A percentile compares a stretch with the other conserved stretches of the same genome.
Conservation (phyloP, 768 basidiomycete species). For the Termitomyces sp. region DNA sequence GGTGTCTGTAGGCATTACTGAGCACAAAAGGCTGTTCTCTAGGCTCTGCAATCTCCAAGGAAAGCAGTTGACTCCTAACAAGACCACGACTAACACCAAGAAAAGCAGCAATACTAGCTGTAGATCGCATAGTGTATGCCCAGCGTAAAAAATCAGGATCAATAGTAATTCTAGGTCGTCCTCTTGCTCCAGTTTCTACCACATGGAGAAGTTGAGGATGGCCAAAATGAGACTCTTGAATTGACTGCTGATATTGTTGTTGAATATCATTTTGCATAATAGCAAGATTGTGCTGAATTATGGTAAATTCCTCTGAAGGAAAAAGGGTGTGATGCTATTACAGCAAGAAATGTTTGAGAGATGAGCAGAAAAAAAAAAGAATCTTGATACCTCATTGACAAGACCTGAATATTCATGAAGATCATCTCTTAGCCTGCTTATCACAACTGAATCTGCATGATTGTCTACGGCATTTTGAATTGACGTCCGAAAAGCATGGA, state of each 20-base stretch:
- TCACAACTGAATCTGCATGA: slow-evolving; percentile 10
- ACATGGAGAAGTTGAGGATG: neutral
- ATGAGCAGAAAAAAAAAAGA: neutral
- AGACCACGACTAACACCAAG: neutral
- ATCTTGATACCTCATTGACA: slow-evolving; percentile 11
- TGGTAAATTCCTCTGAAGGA: slow-evolving; percentile 1
- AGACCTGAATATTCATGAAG: slow-evolving; percentile 11
- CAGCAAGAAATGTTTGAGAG: neutral
- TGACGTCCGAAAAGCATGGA: neutral
- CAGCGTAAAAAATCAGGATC: slow-evolving; percentile 8
- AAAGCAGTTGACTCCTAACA: neutral
- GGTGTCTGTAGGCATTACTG: too few species aligned
- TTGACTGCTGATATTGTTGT: slow-evolving; percentile 7
- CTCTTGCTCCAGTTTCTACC: slow-evolving; percentile 1
- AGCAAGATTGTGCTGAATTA: slow-evolving; percentile 10
- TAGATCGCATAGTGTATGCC: slow-evolving; percentile 8
- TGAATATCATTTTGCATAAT: slow-evolving; percentile 13
- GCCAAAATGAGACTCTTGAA: slow-evolving; percentile 9
- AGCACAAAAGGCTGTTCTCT: too few species aligned
- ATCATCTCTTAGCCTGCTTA: slow-evolving; percentile 13
- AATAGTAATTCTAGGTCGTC: slow-evolving; percentile 2
- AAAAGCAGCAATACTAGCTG: too few species aligned
- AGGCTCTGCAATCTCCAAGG: too few species aligned
- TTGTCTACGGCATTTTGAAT: slow-evolving; percentile 6
- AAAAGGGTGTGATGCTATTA: neutral